phyloP scores from a whole-genome alignment of 768 basidiomycete genomes.

The Neoboletus subvelutipes region DNA sequence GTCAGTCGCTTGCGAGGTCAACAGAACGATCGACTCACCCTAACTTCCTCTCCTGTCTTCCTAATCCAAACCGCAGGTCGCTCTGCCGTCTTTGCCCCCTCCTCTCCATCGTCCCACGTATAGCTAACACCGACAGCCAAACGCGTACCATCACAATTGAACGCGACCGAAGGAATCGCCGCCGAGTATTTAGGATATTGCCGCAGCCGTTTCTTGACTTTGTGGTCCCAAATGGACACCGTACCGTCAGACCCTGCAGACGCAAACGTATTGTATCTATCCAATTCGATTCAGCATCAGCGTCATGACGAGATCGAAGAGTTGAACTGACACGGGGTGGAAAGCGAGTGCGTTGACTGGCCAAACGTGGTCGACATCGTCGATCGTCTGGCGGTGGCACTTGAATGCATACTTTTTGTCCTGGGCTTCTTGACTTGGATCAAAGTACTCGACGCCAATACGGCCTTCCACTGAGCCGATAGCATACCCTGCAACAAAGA shows the following conservation, averaged over 20 bases:
- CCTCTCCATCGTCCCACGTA: slow-evolving; percentile 87
- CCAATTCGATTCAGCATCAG: neutral
- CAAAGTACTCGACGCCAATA: slow-evolving; percentile 97
- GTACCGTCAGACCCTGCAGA: slow-evolving; percentile 94
- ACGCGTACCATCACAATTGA: slow-evolving; percentile 79
- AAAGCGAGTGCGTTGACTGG: slow-evolving; percentile 95
- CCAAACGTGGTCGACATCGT: slow-evolving; percentile 93
- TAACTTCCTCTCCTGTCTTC: slow-evolving; percentile 74
- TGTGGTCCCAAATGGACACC: slow-evolving; percentile 97
- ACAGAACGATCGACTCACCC: slow-evolving; percentile 42
- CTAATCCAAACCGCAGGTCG: slow-evolving; percentile 61
- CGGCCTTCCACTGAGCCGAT: slow-evolving; percentile 93
- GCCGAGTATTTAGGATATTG: slow-evolving; percentile 81
- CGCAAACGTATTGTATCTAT: slow-evolving; percentile 88
- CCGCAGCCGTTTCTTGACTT: slow-evolving; percentile 90
- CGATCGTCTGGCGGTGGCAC: slow-evolving; percentile 88
- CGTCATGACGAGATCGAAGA: neutral
- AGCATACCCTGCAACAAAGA: slow-evolving; percentile 69
- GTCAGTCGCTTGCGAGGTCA: neutral
- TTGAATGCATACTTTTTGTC: slow-evolving; percentile 88
- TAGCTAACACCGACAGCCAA: slow-evolving; percentile 85
- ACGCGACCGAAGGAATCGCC: slow-evolving; percentile 76
- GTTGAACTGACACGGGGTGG: slow-evolving; percentile 68
- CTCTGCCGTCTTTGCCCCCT: slow-evolving; percentile 62
- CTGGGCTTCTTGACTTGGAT: slow-evolving; percentile 73